Conservation (phyloP, 2,329 filamentous ascomycete species). For the Ophiostoma angusticollis region DNA sequence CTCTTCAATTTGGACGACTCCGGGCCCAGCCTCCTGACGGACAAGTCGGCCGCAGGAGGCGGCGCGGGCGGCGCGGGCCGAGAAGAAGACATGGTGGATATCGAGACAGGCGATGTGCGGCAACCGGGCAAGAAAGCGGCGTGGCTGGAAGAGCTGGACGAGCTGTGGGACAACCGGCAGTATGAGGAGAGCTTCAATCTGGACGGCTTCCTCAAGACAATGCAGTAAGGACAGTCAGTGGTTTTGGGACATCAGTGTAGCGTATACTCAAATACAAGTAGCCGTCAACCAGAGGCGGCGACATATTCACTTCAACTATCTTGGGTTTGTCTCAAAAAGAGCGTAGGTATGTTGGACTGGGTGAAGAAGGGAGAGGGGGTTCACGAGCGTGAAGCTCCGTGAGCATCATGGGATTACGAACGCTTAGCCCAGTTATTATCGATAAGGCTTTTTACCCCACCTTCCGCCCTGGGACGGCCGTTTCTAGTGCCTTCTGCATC, state of each 20-base stretch:
- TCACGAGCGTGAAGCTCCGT: no score
- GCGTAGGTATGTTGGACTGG: no score
- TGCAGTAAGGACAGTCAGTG: slow-evolving; percentile 53
- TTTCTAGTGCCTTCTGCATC: not conserved
- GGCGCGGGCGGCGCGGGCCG: slow-evolving; percentile 31
- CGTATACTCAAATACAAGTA: no score
- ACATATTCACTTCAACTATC: no score
- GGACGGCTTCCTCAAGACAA: slow-evolving; percentile 87
- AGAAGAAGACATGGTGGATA: slow-evolving; percentile 81
- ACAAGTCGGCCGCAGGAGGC: slow-evolving; percentile 36
- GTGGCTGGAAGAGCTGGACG: slow-evolving; percentile 86
- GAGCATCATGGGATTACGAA: no score
- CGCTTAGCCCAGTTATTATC: slow-evolving; percentile 4
- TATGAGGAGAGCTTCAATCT: slow-evolving; percentile 98
- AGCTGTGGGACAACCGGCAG: slow-evolving; percentile 93
- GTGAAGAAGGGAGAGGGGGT: no score
- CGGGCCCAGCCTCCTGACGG: slow-evolving; percentile 51
- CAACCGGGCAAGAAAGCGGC: slow-evolving; percentile 89
- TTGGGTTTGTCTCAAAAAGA: no score
- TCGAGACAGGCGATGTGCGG: slow-evolving; percentile 79
- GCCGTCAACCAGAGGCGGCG: no score
- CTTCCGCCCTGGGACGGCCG: not conserved
- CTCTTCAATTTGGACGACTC: slow-evolving; percentile 84
- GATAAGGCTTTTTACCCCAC: slow-evolving; percentile 10
- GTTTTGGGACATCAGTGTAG: no score